Percentiles rank a stretch among this genome's conserved stretches.
Conservation (phyloP, 2,329 filamentous ascomycete species). For the Colletotrichum phormii region DNA sequence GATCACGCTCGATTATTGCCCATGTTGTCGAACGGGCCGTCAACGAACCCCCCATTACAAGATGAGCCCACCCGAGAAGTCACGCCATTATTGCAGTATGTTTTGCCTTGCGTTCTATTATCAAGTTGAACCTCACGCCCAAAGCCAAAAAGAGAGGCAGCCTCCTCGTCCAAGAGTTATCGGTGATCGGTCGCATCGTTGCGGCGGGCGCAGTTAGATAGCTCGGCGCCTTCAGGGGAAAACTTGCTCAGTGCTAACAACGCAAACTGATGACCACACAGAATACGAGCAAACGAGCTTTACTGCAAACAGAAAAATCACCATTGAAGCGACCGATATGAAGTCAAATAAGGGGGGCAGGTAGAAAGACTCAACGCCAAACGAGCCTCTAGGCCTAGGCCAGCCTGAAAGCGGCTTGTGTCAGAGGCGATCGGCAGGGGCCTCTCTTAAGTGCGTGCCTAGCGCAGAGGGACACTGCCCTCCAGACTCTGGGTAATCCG, state of each 20-base stretch:
- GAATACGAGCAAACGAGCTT: background rate
- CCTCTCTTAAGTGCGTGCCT: conserved; percentile 6
- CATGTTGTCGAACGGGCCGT: background rate
- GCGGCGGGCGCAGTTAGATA: conserved; percentile 1
- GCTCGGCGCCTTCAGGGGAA: background rate
- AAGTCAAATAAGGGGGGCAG: conserved; percentile 5
- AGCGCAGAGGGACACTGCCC: background rate
- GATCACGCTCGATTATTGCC: background rate
- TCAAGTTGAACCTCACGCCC: background rate
- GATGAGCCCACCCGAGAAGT: conserved; percentile 10
- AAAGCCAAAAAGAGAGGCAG: background rate
- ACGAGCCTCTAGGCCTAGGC: background rate
- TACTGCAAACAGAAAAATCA: background rate
- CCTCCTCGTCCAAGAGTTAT: background rate
- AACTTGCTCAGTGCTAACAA: background rate
- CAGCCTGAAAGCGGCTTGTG: conserved; percentile 19
- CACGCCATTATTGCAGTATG: conserved; percentile 12
- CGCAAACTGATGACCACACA: background rate
- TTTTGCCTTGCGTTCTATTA: background rate
- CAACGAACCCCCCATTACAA: conserved; percentile 10
- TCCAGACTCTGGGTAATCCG: background rate
- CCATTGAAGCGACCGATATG: background rate
- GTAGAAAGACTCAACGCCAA: background rate
- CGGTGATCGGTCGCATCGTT: background rate
- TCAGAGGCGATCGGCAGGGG: conserved; percentile 14